phyloP scores from a whole-genome alignment of 2,329 filamentous ascomycete genomes.

The Cladosporium sp. region DNA sequence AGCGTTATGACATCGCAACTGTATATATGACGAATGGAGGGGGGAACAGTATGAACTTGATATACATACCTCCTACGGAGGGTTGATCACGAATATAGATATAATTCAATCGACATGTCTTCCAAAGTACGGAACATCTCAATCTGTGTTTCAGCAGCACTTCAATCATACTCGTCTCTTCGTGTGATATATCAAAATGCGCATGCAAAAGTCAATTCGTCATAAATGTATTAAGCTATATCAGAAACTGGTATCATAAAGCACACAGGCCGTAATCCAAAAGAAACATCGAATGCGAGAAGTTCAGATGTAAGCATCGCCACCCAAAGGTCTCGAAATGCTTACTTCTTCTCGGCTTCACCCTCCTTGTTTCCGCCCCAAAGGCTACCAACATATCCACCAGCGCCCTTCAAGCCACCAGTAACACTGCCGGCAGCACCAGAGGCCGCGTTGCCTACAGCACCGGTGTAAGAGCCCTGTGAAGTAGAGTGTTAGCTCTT shows the following conservation, averaged over 20 bases:
- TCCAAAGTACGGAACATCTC: too few species aligned
- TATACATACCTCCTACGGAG: too few species aligned
- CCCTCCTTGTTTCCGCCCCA: slow-evolving; percentile 31
- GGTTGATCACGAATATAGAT: too few species aligned
- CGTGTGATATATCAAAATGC: too few species aligned
- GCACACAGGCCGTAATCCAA: background rate
- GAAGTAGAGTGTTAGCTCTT: slow-evolving; percentile 21
- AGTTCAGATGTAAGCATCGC: too few species aligned
- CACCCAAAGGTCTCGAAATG: too few species aligned
- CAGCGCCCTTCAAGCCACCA: slow-evolving; percentile 30
- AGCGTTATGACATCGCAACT: background rate
- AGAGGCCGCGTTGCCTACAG: slow-evolving; percentile 30
- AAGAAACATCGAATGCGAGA: background rate
- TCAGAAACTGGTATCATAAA: background rate
- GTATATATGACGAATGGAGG: background rate
- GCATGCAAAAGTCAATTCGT: background rate
- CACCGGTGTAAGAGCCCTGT: slow-evolving; percentile 44
- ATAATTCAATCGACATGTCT: too few species aligned
- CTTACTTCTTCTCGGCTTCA: slow-evolving; percentile 14
- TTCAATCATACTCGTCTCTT: too few species aligned
- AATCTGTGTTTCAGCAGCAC: too few species aligned
- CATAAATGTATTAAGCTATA: background rate
- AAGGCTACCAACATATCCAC: slow-evolving; percentile 30
- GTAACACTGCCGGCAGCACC: slow-evolving; percentile 24
- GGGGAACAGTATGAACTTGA: background rate